Evolutionary conservation across 352 stramenopile genomes (phyloP), one percentile per base, ranked within the genome.

Genomic region (Pythium oligandrum): DNA sequence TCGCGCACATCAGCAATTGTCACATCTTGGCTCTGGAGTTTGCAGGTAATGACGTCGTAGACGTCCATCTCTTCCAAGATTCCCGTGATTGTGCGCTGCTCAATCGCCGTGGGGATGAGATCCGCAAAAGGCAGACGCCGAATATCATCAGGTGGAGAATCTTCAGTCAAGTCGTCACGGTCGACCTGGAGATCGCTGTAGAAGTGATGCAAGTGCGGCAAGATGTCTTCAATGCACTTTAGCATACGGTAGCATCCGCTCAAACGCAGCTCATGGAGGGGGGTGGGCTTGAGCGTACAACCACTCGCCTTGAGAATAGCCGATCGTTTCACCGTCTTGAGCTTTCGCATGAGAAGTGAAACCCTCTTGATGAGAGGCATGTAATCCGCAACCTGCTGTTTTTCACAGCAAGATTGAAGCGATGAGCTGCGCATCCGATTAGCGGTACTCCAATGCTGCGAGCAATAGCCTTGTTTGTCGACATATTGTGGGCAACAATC

Each of bases 231-330:
- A 26, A 26, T 2, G 8, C 42, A 1, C 44, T 32, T 34, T 0
- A 34, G 44, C 44, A 48, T 48, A 31, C 44, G 17, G 44, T 48
- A 31, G 12, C n/a, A 30, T 34, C 44, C 30, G 44, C 44, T 48
- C 44, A 3, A 48, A 9, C 44, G 44, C 8, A 48, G 44, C 30
- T 48, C 44, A 10, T 48, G 4, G 17, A 48, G 44, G 0, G 17
- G 44, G 12, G 6, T 31, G 8, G 44, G 44, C 4, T 31, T n/a
- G 3, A 36, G 10, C 30, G 6, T 48, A 17, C 44, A 48, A 10
- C 3, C 7, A 4, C n/a, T 4, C 30, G 32, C 35, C 44, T 32
- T 48, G 17, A 48, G 17, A n/a, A 48, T 26, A n/a, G 42, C 42
- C 7, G 10, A 17, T 26, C 42, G 42, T 17, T 47, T 47, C 42